Conservation (phyloP, 176 grass and related monocot genomes). For the Neostapfia colusana region DNA sequence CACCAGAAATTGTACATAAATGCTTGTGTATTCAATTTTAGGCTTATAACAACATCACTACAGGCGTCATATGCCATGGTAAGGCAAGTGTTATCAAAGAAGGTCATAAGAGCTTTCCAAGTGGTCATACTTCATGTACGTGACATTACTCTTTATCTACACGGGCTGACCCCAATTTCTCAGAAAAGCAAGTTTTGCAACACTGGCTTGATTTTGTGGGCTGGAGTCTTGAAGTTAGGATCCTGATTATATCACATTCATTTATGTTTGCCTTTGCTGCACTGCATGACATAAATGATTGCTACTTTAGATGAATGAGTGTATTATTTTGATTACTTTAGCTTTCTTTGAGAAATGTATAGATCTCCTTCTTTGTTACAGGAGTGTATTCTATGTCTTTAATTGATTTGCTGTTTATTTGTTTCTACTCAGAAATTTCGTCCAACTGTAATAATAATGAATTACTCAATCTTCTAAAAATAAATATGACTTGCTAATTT, state of each 20-base stretch:
- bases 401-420: not conserved
- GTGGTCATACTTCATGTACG: slow-evolving; percentile 79
- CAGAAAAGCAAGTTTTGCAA: not conserved
- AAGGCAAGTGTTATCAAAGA: slow-evolving; percentile 67
- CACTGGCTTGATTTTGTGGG: not conserved
- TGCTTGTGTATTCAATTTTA: slow-evolving; percentile 21
- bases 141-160: slow-evolving; percentile 18
- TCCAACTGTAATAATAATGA: not conserved
- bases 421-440: not conserved
- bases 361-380: not conserved
- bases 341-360: not conserved
- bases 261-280: not conserved
- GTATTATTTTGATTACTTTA: not conserved
- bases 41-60: slow-evolving; percentile 60
- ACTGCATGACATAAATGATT: not conserved
- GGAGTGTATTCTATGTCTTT: not conserved
- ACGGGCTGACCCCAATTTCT: not conserved
- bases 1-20: not conserved
- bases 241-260: not conserved
- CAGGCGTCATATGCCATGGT: slow-evolving; percentile 67
- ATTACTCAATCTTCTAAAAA: not conserved
- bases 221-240: not conserved
- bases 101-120: slow-evolving; percentile 87
- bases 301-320: not conserved
- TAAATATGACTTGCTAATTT: not conserved